Evolutionary conservation across 345 rosid genomes (phyloP).

Genomic region (Pugionium cornutum): DNA sequence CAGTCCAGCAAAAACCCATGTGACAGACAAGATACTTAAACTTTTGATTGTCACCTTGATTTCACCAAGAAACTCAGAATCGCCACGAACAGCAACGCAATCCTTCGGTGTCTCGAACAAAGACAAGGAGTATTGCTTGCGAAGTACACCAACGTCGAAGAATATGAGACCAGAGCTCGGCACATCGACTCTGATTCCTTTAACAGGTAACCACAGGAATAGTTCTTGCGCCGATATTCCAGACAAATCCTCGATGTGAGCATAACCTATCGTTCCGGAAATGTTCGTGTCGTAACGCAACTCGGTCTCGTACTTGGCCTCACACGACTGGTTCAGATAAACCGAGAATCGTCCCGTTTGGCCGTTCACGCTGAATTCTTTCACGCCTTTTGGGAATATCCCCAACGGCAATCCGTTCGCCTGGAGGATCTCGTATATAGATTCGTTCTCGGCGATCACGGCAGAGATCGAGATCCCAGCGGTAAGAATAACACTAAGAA

Average conservation of each 20-base stretch:
- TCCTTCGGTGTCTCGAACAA: slow-evolving; percentile 82
- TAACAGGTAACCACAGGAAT: slow-evolving; percentile 88
- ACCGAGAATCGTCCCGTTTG: slow-evolving; percentile 65
- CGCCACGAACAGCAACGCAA: slow-evolving; percentile 51
- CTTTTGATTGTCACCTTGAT: slow-evolving; percentile 4
- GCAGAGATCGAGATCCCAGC: slow-evolving; percentile 25
- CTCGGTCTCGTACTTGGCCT: slow-evolving; percentile 81
- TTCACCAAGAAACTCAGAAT: too few relatives aligned
- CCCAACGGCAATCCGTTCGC: slow-evolving; percentile 78
- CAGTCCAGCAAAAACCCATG: too few relatives aligned
- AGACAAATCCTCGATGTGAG: slow-evolving; percentile 60
- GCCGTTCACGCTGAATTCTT: slow-evolving; percentile 49
- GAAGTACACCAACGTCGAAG: slow-evolving; percentile 83
- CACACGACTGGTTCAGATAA: slow-evolving; percentile 76
- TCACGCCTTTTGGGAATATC: slow-evolving; percentile 74
- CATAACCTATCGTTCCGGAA: slow-evolving; percentile 67
- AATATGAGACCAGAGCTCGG: slow-evolving; percentile 84
- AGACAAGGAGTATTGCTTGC: slow-evolving; percentile 79
- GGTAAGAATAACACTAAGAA: slow-evolving; percentile 38
- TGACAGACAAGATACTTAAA: too few relatives aligned
- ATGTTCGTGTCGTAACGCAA: slow-evolving; percentile 71
- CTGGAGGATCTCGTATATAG: slow-evolving; percentile 64
- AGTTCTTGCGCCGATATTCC: slow-evolving; percentile 81
- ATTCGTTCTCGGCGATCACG: slow-evolving; percentile 27
- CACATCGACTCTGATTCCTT: slow-evolving; percentile 73